phyloP scores from a whole-genome alignment of 176 grass and related monocot species.

The Poa annua region DNA sequence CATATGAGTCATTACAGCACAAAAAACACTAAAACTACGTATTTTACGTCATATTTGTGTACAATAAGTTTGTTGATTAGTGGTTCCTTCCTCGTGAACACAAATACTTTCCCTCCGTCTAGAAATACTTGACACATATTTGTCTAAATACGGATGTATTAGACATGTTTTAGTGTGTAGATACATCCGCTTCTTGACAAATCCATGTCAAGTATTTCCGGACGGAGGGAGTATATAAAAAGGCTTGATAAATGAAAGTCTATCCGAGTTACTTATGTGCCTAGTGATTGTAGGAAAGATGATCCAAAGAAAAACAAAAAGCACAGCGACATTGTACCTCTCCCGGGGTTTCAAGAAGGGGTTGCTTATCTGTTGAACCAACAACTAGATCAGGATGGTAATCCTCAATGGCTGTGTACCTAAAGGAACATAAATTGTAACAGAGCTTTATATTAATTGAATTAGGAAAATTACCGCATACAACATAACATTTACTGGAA shows the following conservation, averaged over 20 bases:
- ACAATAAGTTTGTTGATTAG: not conserved
- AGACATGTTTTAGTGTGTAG: no score
- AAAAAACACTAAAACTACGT: no score
- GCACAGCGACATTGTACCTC: conserved; percentile 55
- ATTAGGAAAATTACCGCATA: conserved; percentile 5
- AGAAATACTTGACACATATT: no score
- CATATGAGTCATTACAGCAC: no score
- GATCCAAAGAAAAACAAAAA: conserved; percentile 5
- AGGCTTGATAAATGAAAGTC: not conserved
- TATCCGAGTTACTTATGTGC: conserved; percentile 13
- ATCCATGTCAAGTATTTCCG: no score
- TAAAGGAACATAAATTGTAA: conserved; percentile 39
- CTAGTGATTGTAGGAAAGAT: conserved; percentile 15
- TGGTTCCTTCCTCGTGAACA: not conserved
- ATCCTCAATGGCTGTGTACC: conserved; percentile 62
- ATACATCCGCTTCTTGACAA: no score
- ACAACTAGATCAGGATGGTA: conserved; percentile 65
- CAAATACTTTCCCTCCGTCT: no score
- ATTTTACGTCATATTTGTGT: no score
- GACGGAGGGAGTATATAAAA: no score
- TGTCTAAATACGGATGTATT: no score
- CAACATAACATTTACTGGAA: conserved; percentile 3
- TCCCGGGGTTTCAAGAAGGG: conserved; percentile 94
- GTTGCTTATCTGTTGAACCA: conserved; percentile 79
- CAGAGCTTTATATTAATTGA: not conserved